Base-by-base conservation (phyloP, 2,329 filamentous ascomycete genomes). In the Ophiostoma fasciatum region DNA sequence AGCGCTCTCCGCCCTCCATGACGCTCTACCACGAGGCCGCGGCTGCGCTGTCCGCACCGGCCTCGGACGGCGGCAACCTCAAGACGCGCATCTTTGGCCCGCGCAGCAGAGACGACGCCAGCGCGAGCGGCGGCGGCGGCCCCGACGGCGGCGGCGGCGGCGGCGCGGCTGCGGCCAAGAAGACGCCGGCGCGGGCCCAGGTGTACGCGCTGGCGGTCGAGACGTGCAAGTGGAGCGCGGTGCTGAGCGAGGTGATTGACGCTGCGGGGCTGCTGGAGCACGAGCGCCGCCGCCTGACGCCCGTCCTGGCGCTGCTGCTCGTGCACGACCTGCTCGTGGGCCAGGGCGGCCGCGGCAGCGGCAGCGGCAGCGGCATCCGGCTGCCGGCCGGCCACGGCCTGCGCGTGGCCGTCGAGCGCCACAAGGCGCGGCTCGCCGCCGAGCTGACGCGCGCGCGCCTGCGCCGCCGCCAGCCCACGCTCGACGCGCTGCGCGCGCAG, bases 21-120 rank as follows among this genome's bases (percentile, higher is more conserved):
- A 93, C 87, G 32, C 78, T 98, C 38, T 98, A 98, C 56, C 81
- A 93, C 54, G 90, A 96, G 62, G 81, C 87, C 7, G 84, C 81
- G 4, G 68, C 76, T 12, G 64, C 94, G 25, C 61, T 98, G 38
- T 68, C 70, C 4, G 68, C 67, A 7, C 60, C 74, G 4, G 60
- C 71, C 1, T 68, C 71, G n/a, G 60, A 66, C 4, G 78, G 79
- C n/a, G 84, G 83, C 14, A 94, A 83, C 19, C 68, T 96, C 44
- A 94, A 92, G 57, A 83, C 84, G 7, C 68, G 82, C 25, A 74
- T 96, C 30, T 96, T 90, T 56, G 64, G 66, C 40, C 78, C 75
- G 8, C 31, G 40, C 10, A 42, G 40, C 31, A 28, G 31, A 42
- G 80, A 80, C 48, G 20, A 14, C 30, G 33, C 28, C 3, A 29